These are phyloP conservation scores for Mycena galericulata DNA, from an alignment of 768 basidiomycete genomes.

Conservation along the genomic window DNA sequence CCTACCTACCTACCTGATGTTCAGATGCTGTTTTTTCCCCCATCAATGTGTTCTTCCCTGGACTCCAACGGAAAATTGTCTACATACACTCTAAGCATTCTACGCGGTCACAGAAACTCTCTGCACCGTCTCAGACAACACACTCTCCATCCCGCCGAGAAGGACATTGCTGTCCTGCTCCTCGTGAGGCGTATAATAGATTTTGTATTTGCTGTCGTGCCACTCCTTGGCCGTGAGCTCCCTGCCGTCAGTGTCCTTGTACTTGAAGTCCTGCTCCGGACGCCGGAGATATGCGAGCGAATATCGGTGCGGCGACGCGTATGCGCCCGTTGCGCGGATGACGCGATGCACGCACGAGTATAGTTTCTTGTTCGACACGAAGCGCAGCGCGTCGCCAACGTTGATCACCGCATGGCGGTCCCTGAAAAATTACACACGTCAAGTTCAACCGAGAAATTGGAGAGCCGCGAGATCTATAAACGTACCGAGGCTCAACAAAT, in stretches of 20 bases:
- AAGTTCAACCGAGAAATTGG: too few relatives aligned
- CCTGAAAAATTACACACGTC: too few relatives aligned
- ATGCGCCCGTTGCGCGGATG: conserved; percentile 12
- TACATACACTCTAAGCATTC: too few relatives aligned
- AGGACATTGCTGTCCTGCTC: background rate
- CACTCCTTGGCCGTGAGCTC: background rate
- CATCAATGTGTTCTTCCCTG: too few relatives aligned
- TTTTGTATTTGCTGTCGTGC: conserved; percentile 3
- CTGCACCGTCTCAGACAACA: background rate
- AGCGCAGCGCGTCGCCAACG: conserved; percentile 30
- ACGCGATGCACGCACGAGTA: conserved; percentile 29
- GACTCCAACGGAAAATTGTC: too few relatives aligned
- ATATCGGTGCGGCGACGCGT: background rate
- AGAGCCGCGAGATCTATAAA: too few relatives aligned
- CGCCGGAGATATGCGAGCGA: background rate
- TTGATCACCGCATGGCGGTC: conserved; percentile 27
- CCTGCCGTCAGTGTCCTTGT: background rate
- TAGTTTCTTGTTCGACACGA: conserved; percentile 24
- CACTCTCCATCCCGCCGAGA: background rate
- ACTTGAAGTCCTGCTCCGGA: background rate
- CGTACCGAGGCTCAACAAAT: background rate
- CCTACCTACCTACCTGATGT: too few relatives aligned
- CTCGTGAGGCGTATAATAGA: background rate
- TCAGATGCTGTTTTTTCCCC: too few relatives aligned
- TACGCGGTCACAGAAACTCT: too few relatives aligned